Evolutionary conservation across 1,284 basidiomycete species (phyloP), one percentile per base, ranked within the genome.

Genomic region (Rhodotorula mucilaginosa): DNA sequence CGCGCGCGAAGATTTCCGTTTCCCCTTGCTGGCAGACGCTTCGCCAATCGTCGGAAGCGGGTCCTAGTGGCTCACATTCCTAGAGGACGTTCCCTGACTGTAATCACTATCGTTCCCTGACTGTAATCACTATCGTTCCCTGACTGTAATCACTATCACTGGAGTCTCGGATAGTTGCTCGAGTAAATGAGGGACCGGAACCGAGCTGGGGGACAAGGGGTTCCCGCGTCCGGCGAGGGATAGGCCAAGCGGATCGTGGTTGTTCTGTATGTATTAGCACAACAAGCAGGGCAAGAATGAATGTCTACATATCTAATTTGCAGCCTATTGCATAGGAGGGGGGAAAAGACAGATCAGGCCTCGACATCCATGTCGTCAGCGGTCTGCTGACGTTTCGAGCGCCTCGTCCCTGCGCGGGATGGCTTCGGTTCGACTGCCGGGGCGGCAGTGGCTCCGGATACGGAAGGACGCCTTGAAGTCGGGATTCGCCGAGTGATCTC

Each of bases 361-460:
- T 64, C 68, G 12, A 70, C 39, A 5, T 73, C 68, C 68, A 70
- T 73, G 34, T 65, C 62, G 12, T 67, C 61, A 46, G 58, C 67
- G 29, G 26, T n/a, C 19, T 57, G 46, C 34, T 51, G 67, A 15
- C 70, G 46, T 21, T 65, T 64, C 29, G 69, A 64, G 2, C 69
- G 57, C 2, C 69, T 57, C 10, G 58, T 67, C 7, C 61, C 61
- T 10, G 49, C 48, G 15, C 61, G 49, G 2, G 61, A 29, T 6
- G 69, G 31, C 29, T 48, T 56, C 23, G 61, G 5, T 15, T 62
- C 61, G 48, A 31, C 13, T 5, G 47, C 19, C 39, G 39, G 39
- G 39, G 39, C 39, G 8, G 8, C 39, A 44, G 39, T 10, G 39
- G 39, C 39, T 44, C 39, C 39, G 39, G 29, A 7, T 0, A 52